Evolutionary conservation across 768 basidiomycete genomes (phyloP), one percentile per base, ranked within the genome.

Genomic region (Suillus luteus): DNA sequence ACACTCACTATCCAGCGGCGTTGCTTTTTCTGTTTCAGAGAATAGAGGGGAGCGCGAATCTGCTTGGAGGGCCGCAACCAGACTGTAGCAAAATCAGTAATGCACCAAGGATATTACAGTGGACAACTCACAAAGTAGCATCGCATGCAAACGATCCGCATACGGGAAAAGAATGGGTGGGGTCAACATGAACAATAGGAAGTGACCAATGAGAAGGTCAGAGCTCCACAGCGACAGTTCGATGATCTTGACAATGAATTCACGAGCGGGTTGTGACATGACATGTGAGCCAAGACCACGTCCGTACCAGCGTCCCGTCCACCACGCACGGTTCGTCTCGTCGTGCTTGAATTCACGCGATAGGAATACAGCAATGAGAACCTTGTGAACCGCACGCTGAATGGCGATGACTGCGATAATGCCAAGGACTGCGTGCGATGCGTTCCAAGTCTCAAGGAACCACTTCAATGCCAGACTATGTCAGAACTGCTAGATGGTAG

Each of bases 301-400:
- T 49, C 96, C 96, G 75, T 95, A 96, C 97, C 97, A 98, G 73
- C 89, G 83, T 55, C 95, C 96, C 38, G 96, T 96, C 97, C 97
- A 99, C 96, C 96, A 99, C 8, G 96, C 96, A 33, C 94, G 85
- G 79, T 99, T 99, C 41, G 94, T 96, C 78, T 99, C 96, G 74
- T 99, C 97, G 74, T 99, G 95, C 80, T 99, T 99, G 85, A 97
- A 97, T 77, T 99, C 97, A 66, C 97, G 91, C 46, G 95, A 91
- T 43, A 99, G 81, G 86, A 96, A 95, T 65, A 96, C 90, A 0
- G 96, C 83, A 71, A 99, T 99, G 62, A 97, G 80, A 64, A 95
- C 83, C 83, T 99, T 99, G 85, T 96, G 90, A 65, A 98, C 79
- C 19, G 92, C 92, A 59, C 97, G 88, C 73, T 99, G 95, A 62